Evolutionary conservation across 2,329 filamentous ascomycete genomes (phyloP).

Genomic region (Fusarium ambrosium): DNA sequence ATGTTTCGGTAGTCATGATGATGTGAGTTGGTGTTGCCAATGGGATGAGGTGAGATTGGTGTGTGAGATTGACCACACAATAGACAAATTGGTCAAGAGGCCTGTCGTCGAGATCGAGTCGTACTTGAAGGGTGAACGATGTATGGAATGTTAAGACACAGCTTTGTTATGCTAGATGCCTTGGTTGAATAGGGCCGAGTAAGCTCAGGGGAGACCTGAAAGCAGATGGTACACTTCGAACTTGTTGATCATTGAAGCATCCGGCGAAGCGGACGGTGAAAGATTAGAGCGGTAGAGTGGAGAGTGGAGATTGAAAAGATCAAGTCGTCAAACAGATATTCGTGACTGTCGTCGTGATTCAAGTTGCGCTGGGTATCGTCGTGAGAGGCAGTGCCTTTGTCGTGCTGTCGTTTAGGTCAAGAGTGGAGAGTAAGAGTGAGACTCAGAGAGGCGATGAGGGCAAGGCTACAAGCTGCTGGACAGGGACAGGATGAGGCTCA

Average conservation of each 20-base stretch:
- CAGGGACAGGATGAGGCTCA: constrained; percentile 39
- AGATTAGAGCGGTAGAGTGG: constrained; percentile 41
- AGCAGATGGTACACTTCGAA: constrained; percentile 14
- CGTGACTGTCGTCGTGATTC: constrained; percentile 23
- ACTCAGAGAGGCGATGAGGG: constrained; percentile 22
- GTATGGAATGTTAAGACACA: constrained; percentile 15
- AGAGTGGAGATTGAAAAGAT: constrained; percentile 31
- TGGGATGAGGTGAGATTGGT: not conserved
- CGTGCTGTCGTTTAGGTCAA: constrained; percentile 19
- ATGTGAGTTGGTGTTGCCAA: constrained; percentile 1
- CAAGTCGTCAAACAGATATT: constrained; percentile 21
- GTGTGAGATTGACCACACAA: not conserved
- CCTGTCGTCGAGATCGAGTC: not conserved
- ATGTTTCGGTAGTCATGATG: constrained; percentile 41
- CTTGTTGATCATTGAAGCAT: constrained; percentile 35
- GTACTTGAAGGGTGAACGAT: not conserved
- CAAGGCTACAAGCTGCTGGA: constrained; percentile 16
- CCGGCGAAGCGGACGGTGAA: constrained; percentile 21
- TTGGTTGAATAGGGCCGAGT: constrained; percentile 15
- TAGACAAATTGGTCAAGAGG: not conserved
- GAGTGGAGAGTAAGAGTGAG: constrained; percentile 29
- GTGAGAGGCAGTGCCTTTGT: constrained; percentile 22
- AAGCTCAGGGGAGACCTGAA: constrained; percentile 9
- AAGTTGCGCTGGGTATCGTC: constrained; percentile 9
- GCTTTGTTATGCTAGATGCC: constrained; percentile 8